These are phyloP conservation scores for Sclerotinia subarctica DNA, from an alignment of 2,329 filamentous ascomycete genomes.

Conservation along the genomic window DNA sequence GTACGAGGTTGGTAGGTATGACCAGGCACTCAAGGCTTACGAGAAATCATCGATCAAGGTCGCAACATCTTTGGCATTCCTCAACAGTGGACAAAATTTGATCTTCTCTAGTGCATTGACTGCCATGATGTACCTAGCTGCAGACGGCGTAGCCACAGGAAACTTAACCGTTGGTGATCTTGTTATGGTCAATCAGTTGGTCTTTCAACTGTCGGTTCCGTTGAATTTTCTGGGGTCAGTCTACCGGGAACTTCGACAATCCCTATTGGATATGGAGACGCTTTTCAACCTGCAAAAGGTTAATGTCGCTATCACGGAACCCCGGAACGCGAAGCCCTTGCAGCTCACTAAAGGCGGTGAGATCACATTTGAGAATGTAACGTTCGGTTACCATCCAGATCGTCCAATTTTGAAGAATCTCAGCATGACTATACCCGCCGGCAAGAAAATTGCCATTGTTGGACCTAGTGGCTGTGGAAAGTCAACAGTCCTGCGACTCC, in stretches of 20 bases:
- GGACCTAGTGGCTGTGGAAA: slow-evolving; percentile 96
- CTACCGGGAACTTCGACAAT: slow-evolving; percentile 92
- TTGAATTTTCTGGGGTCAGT: slow-evolving; percentile 98
- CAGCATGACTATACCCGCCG: slow-evolving; percentile 84
- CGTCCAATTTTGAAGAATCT: slow-evolving; percentile 84
- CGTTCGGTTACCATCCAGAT: slow-evolving; percentile 85
- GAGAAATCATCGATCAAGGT: slow-evolving; percentile 96
- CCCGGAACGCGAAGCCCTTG: slow-evolving; percentile 69
- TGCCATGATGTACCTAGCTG: slow-evolving; percentile 97
- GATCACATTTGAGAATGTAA: slow-evolving; percentile 92
- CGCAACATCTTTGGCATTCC: slow-evolving; percentile 83
- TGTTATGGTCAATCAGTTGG: slow-evolving; percentile 98
- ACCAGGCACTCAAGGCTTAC: slow-evolving; percentile 79
- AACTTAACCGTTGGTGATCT: slow-evolving; percentile 87
- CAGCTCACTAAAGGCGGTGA: slow-evolving; percentile 74
- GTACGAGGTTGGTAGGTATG: slow-evolving; percentile 88
- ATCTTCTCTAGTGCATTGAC: slow-evolving; percentile 95
- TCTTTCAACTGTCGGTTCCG: slow-evolving; percentile 95
- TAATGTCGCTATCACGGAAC: slow-evolving; percentile 81
- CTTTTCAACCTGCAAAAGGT: slow-evolving; percentile 97
- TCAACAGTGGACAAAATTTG: slow-evolving; percentile 94
- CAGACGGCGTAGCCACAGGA: slow-evolving; percentile 80
- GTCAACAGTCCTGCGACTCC: slow-evolving; percentile 82
- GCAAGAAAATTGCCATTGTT: slow-evolving; percentile 93
- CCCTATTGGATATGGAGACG: slow-evolving; percentile 96